Evolutionary conservation across 2,329 filamentous ascomycete species (phyloP).

Genomic region (Paraphoma chrysanthemicola): DNA sequence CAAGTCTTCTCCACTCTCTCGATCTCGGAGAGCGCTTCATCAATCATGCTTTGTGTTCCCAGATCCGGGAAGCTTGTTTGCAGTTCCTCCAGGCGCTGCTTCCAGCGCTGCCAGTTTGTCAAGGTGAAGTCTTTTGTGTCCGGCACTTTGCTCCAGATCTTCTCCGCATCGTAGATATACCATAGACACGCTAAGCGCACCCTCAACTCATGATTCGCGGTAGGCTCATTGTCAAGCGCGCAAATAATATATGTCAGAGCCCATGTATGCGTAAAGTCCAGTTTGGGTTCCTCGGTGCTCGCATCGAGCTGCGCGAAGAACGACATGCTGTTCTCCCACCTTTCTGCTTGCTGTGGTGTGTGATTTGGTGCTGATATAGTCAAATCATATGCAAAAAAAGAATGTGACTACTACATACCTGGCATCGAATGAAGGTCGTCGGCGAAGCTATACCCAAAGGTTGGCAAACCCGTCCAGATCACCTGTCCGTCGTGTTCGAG

Average conservation of each 20-base stretch:
- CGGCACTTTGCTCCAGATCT: constrained; percentile 9
- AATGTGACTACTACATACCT: not conserved
- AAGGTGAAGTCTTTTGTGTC: constrained; percentile 1
- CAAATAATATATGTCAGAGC: constrained; percentile 5
- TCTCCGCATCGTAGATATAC: constrained; percentile 12
- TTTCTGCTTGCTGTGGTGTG: constrained; percentile 5
- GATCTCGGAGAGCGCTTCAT: constrained; percentile 8
- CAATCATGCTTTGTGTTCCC: constrained; percentile 5
- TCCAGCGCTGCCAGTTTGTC: constrained; percentile 11
- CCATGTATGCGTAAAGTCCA: constrained; percentile 8
- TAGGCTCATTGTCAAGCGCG: constrained; percentile 2
- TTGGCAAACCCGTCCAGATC: constrained; percentile 14
- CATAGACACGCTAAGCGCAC: constrained; percentile 16
- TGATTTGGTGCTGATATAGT: not conserved
- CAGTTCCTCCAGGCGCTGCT: constrained; percentile 1
- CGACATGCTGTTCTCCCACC: constrained; percentile 14
- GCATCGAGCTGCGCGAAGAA: constrained; percentile 18
- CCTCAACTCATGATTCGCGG: constrained; percentile 1
- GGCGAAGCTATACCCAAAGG: constrained; percentile 15
- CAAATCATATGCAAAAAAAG: not conserved
- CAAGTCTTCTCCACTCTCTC: not conserved
- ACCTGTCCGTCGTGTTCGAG: constrained; percentile 7
- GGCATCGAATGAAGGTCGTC: constrained; percentile 11
- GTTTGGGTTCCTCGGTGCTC: constrained; percentile 2
- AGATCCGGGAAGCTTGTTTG: not conserved